Conservation (phyloP, 495 filamentous ascomycete species). For the Staphylotrichum longicolle region DNA sequence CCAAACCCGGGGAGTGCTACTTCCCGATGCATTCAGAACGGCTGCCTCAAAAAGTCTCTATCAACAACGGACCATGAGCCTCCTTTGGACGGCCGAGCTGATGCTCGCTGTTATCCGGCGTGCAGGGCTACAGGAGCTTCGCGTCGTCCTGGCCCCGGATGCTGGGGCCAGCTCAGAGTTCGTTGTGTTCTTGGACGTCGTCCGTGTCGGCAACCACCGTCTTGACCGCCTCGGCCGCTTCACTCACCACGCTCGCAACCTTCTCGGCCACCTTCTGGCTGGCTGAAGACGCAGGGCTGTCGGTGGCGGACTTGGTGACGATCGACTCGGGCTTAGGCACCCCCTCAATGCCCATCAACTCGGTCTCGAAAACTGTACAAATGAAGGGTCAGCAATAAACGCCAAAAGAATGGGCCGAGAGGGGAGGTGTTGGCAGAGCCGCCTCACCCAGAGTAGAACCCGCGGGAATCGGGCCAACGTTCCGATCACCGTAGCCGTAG, state of each 20-base stretch:
- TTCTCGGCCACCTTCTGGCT: slow-evolving; percentile 45
- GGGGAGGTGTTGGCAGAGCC: not conserved
- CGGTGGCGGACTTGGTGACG: slow-evolving; percentile 41
- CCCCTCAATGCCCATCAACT: slow-evolving; percentile 82
- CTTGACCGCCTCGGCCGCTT: slow-evolving; percentile 46
- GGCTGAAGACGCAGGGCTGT: slow-evolving; percentile 30
- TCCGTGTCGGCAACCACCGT: slow-evolving; percentile 49
- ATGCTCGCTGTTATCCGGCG: not conserved
- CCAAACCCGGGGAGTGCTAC: too few species aligned
- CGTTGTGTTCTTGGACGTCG: slow-evolving; percentile 52
- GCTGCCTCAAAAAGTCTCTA: too few species aligned
- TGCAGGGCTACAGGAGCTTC: not conserved
- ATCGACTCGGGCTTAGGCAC: slow-evolving; percentile 58
- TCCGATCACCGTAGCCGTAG: slow-evolving; percentile 75
- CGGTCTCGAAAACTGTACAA: slow-evolving; percentile 78
- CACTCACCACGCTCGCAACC: slow-evolving; percentile 43
- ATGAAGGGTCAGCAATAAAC: slow-evolving; percentile 28
- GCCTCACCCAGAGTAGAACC: slow-evolving; percentile 67
- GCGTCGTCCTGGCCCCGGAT: not conserved
- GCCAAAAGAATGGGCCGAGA: not conserved
- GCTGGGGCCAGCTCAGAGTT: slow-evolving; percentile 39
- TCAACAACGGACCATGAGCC: too few species aligned
- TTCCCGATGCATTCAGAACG: too few species aligned
- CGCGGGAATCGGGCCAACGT: slow-evolving; percentile 73
- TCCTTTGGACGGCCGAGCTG: too few species aligned